Base-by-base conservation (phyloP, 768 basidiomycete genomes). In the Lyophyllum shimeji region DNA sequence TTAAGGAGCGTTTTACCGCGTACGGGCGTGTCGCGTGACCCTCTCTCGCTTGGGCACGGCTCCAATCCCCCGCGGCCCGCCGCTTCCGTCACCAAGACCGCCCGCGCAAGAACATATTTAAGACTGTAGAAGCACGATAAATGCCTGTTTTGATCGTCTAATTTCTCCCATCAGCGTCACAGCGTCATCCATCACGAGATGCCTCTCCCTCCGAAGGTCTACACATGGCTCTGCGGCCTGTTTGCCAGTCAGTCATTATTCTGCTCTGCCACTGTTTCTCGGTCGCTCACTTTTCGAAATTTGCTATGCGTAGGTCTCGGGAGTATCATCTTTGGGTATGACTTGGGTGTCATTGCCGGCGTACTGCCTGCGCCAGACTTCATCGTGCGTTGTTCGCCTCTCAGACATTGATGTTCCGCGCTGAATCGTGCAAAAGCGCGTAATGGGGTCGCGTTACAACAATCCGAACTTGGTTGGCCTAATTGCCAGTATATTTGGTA, bases 181-280 rank as follows among this genome's bases (percentile, higher is more conserved):
- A 29, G 29, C 34, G 34, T 37, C 34, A 37, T 37, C 34, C 9
- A 11, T 29, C 29, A 37, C 61, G 34, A 31, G 15, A 76, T 77
- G 74, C 52, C 67, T 42, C 68, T 78, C 12, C 64, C 74, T 21
- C 76, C 77, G n/a, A 78, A 80, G 58, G 73, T 80, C 31, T 80
- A 80, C 63, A 82, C 78, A 15, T 82, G 78, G 78, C 66, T 82
- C 1, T 82, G 79, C 57, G 80, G 80, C 17, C 66, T 82, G 40
- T 82, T 82, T 52, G 80, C 78, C 11, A 76, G 76, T 75, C 23
- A 37, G 52, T 11, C 46, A 27, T 40, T 43, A 13, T 8, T 50
- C 29, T 33, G 27, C 42, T 50, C 7, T 12, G 27, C 3, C 15
- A 25, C 17, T 12, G 18, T 45, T 3, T n/a, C n/a, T n/a, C n/a